phyloP scores from a whole-genome alignment of 1,139 yeast species.

The Geotrichum carabidarum region DNA sequence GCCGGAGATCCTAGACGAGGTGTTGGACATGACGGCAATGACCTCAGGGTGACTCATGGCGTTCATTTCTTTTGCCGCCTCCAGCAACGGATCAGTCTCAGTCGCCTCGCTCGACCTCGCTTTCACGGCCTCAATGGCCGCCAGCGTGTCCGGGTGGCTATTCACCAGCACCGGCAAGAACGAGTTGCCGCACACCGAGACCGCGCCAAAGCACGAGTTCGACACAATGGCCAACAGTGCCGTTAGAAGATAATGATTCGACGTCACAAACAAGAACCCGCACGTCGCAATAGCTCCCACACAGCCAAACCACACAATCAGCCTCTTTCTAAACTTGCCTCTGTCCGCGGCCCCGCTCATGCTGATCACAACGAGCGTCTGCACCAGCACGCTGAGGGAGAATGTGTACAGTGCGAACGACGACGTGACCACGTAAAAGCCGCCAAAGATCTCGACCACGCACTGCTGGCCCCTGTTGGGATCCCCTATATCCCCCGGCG shows the following conservation, averaged over 20 bases:
- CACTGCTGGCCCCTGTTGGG: constrained; percentile 33
- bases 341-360: constrained; percentile 64
- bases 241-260: constrained; percentile 49
- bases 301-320: constrained; percentile 51
- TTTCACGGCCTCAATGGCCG: constrained; percentile 10
- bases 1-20: constrained; percentile 50
- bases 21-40: constrained; percentile 18
- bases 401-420: constrained; percentile 66
- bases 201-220: constrained; percentile 66
- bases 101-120: not conserved
- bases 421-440: constrained; percentile 54
- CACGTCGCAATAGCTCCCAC: constrained; percentile 52
- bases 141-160: constrained; percentile 30
- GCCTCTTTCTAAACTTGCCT: constrained; percentile 48
- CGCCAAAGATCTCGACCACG: constrained; percentile 46
- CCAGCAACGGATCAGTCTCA: constrained; percentile 8
- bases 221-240: constrained; percentile 54
- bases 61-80: constrained; percentile 4
- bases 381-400: constrained; percentile 57
- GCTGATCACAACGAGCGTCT: constrained; percentile 59
- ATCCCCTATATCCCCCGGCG: constrained; percentile 20
- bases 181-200: constrained; percentile 71
- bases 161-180: constrained; percentile 54
- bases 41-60: constrained; percentile 19
- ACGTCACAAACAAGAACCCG: constrained; percentile 41